Percentiles rank a stretch among this genome's conserved stretches.
Conservation (phyloP, 2,329 filamentous ascomycete genomes). For the Fusarium transvaalense region DNA sequence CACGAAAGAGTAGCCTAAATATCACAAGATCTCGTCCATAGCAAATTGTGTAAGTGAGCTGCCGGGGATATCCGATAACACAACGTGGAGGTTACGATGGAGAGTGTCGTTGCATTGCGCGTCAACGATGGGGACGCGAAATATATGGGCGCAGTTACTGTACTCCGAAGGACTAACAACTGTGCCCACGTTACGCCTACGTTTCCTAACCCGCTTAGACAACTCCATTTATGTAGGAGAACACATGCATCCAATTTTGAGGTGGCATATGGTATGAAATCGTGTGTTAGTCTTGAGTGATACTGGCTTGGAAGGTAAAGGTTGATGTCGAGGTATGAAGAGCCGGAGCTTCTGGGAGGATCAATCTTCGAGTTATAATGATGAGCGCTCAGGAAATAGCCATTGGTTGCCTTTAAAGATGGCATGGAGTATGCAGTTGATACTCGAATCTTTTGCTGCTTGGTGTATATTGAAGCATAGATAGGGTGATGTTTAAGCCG, state of each 20-base stretch:
- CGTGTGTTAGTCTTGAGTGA: background rate
- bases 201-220: background rate
- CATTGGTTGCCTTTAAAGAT: no score
- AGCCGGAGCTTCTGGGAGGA: background rate
- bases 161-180: background rate
- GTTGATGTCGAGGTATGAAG: background rate
- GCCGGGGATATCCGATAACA: background rate
- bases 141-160: background rate
- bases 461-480: no score
- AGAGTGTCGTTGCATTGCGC: background rate
- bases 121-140: background rate
- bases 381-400: no score
- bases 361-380: no score
- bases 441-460: no score
- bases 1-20: background rate
- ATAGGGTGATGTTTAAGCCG: no score
- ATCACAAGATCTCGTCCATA: background rate
- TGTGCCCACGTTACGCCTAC: background rate
- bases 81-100: background rate
- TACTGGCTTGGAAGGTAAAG: background rate
- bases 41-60: background rate
- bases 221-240: accelerated
- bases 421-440: no score
- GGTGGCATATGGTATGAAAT: background rate
- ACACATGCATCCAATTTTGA: accelerated